Conservation (phyloP, 768 basidiomycete species). For the Omphalotus guepiniiformis region DNA sequence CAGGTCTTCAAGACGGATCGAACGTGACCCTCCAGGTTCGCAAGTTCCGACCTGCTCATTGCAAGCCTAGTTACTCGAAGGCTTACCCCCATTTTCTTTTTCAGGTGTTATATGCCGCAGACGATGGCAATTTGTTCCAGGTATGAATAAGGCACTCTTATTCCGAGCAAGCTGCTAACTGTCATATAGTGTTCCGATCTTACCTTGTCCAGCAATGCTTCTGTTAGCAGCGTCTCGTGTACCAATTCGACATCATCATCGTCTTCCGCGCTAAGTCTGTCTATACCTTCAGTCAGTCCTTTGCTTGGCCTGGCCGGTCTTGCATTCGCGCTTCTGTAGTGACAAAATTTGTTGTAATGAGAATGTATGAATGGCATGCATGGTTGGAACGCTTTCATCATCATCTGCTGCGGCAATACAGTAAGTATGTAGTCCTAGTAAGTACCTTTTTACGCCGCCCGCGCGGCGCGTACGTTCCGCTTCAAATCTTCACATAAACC, state of each 20-base stretch:
- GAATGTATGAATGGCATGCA: neutral
- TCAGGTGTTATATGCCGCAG: constrained; percentile 57
- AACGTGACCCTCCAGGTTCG: constrained; percentile 67
- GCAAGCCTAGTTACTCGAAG: too few species aligned
- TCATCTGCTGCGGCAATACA: too few species aligned
- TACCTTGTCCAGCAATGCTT: constrained; percentile 52
- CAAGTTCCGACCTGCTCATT: neutral
- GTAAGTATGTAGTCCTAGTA: too few species aligned
- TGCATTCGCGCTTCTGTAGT: constrained; percentile 18
- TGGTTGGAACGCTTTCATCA: neutral
- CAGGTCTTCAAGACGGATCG: constrained; percentile 53
- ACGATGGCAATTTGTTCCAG: constrained; percentile 71
- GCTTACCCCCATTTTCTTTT: neutral
- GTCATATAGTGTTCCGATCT: constrained; percentile 70
- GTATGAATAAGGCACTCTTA: constrained; percentile 28
- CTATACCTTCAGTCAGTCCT: neutral
- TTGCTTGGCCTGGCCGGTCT: constrained; percentile 20
- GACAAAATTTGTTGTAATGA: neutral
- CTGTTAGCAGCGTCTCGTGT: constrained; percentile 33
- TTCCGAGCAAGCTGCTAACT: too few species aligned
- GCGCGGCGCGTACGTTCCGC: too few species aligned
- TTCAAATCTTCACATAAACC: too few species aligned
- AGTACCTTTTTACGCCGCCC: too few species aligned
- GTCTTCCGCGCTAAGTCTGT: neutral
- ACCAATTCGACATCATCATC: constrained; percentile 16